A percentile compares a stretch with the other conserved stretches of the same genome.
phyloP scores from a whole-genome alignment of 2,329 filamentous ascomycete genomes.

The Phoma sp. region DNA sequence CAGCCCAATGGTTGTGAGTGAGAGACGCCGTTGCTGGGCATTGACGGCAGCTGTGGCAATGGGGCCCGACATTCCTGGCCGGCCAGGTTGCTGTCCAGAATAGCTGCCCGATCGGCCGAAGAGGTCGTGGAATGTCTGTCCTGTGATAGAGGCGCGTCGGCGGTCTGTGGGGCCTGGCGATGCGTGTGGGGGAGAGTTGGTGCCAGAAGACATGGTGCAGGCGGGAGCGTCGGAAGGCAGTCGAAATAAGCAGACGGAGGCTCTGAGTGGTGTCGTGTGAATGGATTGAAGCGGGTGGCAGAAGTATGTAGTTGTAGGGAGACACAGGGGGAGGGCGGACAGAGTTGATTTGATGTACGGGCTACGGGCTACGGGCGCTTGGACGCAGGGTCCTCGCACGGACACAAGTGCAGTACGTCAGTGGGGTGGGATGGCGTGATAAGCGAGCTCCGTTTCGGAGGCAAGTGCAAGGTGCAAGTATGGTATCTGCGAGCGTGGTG shows the following conservation, averaged over 20 bases:
- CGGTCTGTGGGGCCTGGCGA: slow-evolving; percentile 45
- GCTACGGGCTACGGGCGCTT: slow-evolving; percentile 16
- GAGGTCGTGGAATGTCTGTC: slow-evolving; percentile 57
- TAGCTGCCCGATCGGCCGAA: slow-evolving; percentile 50
- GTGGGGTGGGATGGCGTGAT: slow-evolving; percentile 36
- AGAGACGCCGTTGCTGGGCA: slow-evolving; percentile 57
- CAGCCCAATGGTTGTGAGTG: slow-evolving; percentile 57
- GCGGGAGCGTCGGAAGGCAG: slow-evolving; percentile 7
- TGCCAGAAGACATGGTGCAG: slow-evolving; percentile 47
- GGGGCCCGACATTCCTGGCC: slow-evolving; percentile 50
- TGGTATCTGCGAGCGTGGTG: slow-evolving; percentile 23
- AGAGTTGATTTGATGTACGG: slow-evolving; percentile 21
- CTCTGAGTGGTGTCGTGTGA: slow-evolving; percentile 6
- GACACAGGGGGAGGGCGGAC: slow-evolving; percentile 21
- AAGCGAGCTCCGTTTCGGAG: slow-evolving; percentile 23
- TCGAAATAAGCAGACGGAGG: not conserved
- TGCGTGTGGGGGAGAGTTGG: slow-evolving; percentile 48
- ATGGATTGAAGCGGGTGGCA: not conserved
- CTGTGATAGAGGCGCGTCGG: slow-evolving; percentile 56
- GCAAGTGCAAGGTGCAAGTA: not conserved
- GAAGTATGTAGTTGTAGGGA: slow-evolving; percentile 8
- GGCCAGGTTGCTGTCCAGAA: slow-evolving; percentile 36
- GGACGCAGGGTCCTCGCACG: slow-evolving; percentile 25
- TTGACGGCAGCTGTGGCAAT: slow-evolving; percentile 57
- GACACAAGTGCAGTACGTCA: slow-evolving; percentile 29